These are phyloP conservation scores for Ceratobasidium papillatum DNA, from an alignment of 1,284 basidiomycete genomes.

Conservation along the genomic window DNA sequence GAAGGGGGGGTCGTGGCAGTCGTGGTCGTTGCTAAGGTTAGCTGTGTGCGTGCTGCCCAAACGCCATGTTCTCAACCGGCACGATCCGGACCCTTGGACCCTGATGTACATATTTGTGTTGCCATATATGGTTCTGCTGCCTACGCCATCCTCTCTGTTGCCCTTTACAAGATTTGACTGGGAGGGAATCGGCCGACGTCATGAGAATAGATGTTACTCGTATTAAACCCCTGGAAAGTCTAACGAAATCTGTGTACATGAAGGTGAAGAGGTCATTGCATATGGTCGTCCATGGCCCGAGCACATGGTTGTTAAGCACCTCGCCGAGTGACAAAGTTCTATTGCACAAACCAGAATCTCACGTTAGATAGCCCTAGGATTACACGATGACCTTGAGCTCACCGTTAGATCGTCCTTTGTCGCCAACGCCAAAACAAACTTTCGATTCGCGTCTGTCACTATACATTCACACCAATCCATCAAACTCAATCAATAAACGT, in stretches of 20 bases:
- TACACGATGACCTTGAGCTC: background rate
- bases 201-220: background rate
- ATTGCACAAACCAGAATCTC: background rate
- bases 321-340: conserved; percentile 47
- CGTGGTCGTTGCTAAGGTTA: background rate
- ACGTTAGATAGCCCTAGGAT: conserved; percentile 44
- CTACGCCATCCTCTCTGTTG: background rate
- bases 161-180: background rate
- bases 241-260: conserved; percentile 1
- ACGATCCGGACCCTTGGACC: background rate
- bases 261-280: background rate
- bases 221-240: conserved; percentile 4
- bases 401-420: conserved; percentile 82
- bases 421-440: conserved; percentile 87
- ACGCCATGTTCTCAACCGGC: conserved; percentile 1
- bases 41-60: conserved; percentile 1
- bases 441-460: conserved; percentile 84
- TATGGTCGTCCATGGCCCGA: background rate
- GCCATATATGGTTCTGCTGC: background rate
- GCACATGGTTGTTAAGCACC: conserved; percentile 29
- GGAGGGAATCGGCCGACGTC: background rate
- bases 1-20: background rate
- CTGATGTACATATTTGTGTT: conserved; percentile 8
- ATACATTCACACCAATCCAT: conserved; percentile 34
- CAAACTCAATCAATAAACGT: background rate